Conservation (phyloP, 768 basidiomycete genomes). For the Mycena rosella region DNA sequence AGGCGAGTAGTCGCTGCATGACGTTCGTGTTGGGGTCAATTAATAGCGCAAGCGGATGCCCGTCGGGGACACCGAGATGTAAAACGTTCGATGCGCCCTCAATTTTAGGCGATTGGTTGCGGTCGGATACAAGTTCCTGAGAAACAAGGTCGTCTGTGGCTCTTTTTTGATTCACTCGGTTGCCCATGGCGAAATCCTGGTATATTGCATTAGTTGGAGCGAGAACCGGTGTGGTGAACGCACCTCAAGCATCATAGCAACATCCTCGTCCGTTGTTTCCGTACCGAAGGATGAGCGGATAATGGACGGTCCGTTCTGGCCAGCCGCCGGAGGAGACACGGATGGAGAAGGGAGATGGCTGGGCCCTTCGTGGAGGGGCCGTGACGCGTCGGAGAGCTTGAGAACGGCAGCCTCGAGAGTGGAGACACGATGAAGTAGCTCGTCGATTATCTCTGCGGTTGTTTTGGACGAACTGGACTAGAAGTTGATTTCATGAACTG, state of each 20-base stretch:
- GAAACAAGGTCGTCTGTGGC: conserved; percentile 37
- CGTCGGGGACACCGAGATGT: conserved; percentile 28
- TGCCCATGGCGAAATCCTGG: conserved; percentile 29
- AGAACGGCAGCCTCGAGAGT: conserved; percentile 40
- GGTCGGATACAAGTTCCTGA: conserved; percentile 5
- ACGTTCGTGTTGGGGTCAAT: conserved; percentile 40
- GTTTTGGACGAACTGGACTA: conserved; percentile 15
- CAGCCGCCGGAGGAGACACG: conserved; percentile 7
- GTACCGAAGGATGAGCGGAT: conserved; percentile 38
- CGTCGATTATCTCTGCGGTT: conserved; percentile 39
- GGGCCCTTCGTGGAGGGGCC: conserved; percentile 4
- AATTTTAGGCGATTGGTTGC: conserved; percentile 1
- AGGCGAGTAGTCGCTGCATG: conserved; percentile 31
- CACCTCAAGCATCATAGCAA: conserved; percentile 45
- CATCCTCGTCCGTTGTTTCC: conserved; percentile 42
- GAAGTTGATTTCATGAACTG: not conserved
- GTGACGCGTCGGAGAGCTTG: conserved; percentile 35
- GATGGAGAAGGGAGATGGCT: conserved; percentile 24
- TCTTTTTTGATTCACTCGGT: conserved; percentile 36
- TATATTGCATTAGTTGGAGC: not conserved
- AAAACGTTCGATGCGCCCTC: conserved; percentile 16
- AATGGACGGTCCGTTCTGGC: conserved; percentile 14
- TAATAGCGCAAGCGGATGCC: conserved; percentile 41
- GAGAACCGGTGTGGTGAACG: conserved; percentile 15
- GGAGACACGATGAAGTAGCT: conserved; percentile 42